Base-by-base conservation (phyloP, 495 filamentous ascomycete genomes). In the Xylaria castorea region DNA sequence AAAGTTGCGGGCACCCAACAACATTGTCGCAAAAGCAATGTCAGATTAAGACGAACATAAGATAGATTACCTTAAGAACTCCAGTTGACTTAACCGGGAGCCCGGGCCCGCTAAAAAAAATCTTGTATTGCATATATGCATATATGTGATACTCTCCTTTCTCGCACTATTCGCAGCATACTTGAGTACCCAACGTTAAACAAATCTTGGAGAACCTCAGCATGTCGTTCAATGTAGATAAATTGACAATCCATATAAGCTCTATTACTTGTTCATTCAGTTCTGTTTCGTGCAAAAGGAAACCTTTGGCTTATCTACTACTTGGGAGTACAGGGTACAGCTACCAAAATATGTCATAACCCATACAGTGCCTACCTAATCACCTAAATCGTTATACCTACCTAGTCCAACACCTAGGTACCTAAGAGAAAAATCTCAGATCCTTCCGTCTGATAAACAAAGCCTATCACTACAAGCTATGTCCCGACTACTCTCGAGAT, bases 401-500 rank as follows among this genome's bases (percentile, higher is more conserved):
- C 6, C 34, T n/a, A n/a, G n/a, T n/a, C n/a, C n/a, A n/a, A n/a
- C n/a, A 42, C 14, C 8, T 38, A 38, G 36, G 36, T 44, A 46
- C 14, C 42, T 46, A 0, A 22, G 6, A 50, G 20, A 8, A 64
- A 27, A 50, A 25, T 48, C 32, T 38, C 34, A 36, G 8, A 61
- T 12, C 18, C 16, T 30, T 38, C 30, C 16, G 7, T 44, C 38
- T 1, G 20, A 6, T 36, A 22, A 30, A 16, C 61, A 5, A 18
- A 44, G 22, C 27, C 42, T 25, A 44, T 44, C 38, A 64, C 11
- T 64, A 18, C 61, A 30, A 64, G 75, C 73, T 63, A 80, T 80
- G 77, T 73, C 72, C 12, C 76, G 70, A 27, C 53, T 78, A 50
- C 60, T 67, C 55, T 25, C 74, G 46, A 74, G 57, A 75, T 79